These are phyloP conservation scores for Juncus inflexus DNA, from an alignment of 176 grass and related monocot species.

Conservation along the genomic window DNA sequence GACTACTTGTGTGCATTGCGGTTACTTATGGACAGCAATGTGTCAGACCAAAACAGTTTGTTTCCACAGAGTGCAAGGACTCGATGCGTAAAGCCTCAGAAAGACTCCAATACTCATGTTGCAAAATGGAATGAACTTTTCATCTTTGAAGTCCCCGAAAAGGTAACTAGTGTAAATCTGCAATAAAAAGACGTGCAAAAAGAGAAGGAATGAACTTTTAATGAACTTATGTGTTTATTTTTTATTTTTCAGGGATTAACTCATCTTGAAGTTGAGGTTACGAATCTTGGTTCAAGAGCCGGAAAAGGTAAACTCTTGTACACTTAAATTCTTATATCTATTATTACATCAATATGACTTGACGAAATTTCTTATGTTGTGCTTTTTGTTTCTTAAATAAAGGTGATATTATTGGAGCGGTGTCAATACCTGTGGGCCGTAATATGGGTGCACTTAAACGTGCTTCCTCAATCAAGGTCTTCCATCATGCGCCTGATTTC, in stretches of 20 bases:
- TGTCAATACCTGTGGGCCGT: slow-evolving; percentile 79
- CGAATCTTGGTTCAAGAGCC: slow-evolving; percentile 86
- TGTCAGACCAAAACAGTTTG: slow-evolving; percentile 81
- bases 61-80: slow-evolving; percentile 99
- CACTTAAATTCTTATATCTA: slow-evolving; percentile 7
- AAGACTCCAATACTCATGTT: slow-evolving; percentile 32
- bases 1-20: slow-evolving; percentile 94
- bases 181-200: not conserved
- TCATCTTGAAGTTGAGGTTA: slow-evolving; percentile 95
- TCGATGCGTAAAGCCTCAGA: slow-evolving; percentile 79
- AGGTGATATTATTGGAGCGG: slow-evolving; percentile 89
- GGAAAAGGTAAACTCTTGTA: slow-evolving; percentile 65
- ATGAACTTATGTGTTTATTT: not conserved
- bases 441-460: slow-evolving; percentile 62
- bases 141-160: slow-evolving; percentile 98
- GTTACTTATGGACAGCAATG: slow-evolving; percentile 67
- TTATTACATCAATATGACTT: slow-evolving; percentile 15
- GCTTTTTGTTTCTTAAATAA: slow-evolving; percentile 7
- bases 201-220: slow-evolving; percentile 3
- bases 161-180: slow-evolving; percentile 29
- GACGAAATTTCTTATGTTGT: not conserved
- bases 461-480: slow-evolving; percentile 80
- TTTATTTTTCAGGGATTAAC: slow-evolving; percentile 62
- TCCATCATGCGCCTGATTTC: slow-evolving; percentile 60
- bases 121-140: slow-evolving; percentile 98